Percentiles rank a stretch among this genome's conserved stretches.
These are phyloP conservation scores for Ascochyta lentis DNA, from an alignment of 2,329 filamentous ascomycete species.

Conservation along the genomic window DNA sequence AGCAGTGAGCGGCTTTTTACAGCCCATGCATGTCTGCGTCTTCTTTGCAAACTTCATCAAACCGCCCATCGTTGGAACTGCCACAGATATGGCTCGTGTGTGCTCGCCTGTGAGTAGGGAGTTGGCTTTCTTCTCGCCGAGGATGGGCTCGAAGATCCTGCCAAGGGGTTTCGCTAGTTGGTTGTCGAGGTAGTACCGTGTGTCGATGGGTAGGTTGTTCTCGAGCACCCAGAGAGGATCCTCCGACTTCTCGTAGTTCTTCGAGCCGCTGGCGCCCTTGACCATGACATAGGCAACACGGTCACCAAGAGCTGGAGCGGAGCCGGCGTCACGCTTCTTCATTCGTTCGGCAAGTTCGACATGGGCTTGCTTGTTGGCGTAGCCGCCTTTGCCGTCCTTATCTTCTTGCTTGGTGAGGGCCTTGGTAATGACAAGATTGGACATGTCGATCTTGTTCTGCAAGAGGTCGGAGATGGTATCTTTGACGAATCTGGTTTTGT, in stretches of 20 bases:
- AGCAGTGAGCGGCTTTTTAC: slow-evolving; percentile 90
- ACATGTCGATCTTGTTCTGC: slow-evolving; percentile 99
- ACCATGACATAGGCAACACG: slow-evolving; percentile 98
- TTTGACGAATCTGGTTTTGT: slow-evolving; percentile 79
- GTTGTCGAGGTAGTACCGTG: slow-evolving; percentile 98
- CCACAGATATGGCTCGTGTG: slow-evolving; percentile 91
- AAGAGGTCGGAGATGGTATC: slow-evolving; percentile 92
- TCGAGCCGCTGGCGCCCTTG: slow-evolving; percentile 85
- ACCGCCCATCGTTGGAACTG: slow-evolving; percentile 87
- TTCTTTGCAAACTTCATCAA: slow-evolving; percentile 99
- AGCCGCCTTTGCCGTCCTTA: slow-evolving; percentile 54
- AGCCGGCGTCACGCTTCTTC: slow-evolving; percentile 95
- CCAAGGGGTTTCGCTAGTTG: slow-evolving; percentile 93
- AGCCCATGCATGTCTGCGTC: slow-evolving; percentile 97
- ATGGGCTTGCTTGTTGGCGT: slow-evolving; percentile 92
- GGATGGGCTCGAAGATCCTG: slow-evolving; percentile 96
- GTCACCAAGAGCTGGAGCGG: slow-evolving; percentile 89
- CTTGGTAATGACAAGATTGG: slow-evolving; percentile 98
- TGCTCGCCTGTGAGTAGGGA: slow-evolving; percentile 90
- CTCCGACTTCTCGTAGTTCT: slow-evolving; percentile 96
- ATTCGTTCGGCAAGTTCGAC: slow-evolving; percentile 95
- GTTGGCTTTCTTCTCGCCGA: slow-evolving; percentile 89
- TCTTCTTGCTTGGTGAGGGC: slow-evolving; percentile 76
- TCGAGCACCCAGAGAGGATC: slow-evolving; percentile 97
- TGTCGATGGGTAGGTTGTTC: slow-evolving; percentile 97